Conservation (phyloP, 164 flowering plant genomes). For the Sextonia rubra region DNA sequence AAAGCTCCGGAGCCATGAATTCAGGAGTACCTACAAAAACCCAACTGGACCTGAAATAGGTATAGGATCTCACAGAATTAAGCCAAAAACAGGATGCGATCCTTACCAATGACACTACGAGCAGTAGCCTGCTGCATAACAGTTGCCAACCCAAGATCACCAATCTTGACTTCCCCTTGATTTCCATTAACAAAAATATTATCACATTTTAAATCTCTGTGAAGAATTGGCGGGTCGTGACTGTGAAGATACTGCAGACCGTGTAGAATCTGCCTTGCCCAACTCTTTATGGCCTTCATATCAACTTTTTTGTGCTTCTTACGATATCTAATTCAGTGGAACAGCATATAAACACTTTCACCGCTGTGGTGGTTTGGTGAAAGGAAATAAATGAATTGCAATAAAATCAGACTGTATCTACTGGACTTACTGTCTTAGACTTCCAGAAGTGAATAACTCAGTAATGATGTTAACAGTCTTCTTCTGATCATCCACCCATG, state of each 20-base stretch:
- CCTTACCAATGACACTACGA: slow-evolving; percentile 58
- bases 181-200: slow-evolving; percentile 78
- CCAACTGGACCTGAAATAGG: neutral
- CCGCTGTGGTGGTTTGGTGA: neutral
- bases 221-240: slow-evolving; percentile 60
- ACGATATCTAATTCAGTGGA: slow-evolving; percentile 42
- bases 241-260: slow-evolving; percentile 62
- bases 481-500: slow-evolving; percentile 76
- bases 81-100: neutral
- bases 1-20: slow-evolving; percentile 86
- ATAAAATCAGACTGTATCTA: neutral
- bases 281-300: slow-evolving; percentile 69
- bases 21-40: slow-evolving; percentile 59
- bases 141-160: slow-evolving; percentile 74
- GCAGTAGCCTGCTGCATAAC: slow-evolving; percentile 69
- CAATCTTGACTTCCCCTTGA: slow-evolving; percentile 71
- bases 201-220: slow-evolving; percentile 70
- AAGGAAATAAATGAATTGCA: neutral
- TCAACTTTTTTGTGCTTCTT: slow-evolving; percentile 63
- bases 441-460: slow-evolving; percentile 86
- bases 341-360: neutral
- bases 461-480: slow-evolving; percentile 82
- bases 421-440: slow-evolving; percentile 65
- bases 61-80: neutral
- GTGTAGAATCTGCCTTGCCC: slow-evolving; percentile 72